Percentiles rank a stretch among this genome's conserved stretches.
Evolutionary conservation across 2,329 filamentous ascomycete genomes (phyloP).

Genomic region (Colletotrichum salicis): DNA sequence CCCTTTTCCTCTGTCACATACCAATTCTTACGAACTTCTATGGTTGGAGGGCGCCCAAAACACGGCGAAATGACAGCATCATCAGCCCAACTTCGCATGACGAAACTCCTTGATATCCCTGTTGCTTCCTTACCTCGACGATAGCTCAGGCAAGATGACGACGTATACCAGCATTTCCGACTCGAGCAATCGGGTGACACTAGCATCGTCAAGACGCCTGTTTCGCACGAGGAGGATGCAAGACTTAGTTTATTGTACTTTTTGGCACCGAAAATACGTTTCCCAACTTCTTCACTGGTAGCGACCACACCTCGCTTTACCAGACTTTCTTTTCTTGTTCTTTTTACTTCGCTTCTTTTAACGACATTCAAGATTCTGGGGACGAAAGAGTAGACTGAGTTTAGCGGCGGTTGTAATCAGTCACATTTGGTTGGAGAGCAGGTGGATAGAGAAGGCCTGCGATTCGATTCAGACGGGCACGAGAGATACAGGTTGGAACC

Average conservation of each 20-base stretch:
- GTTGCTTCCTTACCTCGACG: background rate
- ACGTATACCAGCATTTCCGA: background rate
- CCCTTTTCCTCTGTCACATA: slow-evolving; percentile 39
- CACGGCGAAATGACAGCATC: slow-evolving; percentile 22
- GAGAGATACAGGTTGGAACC: background rate
- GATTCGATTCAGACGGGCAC: background rate
- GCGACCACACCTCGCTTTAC: slow-evolving; percentile 16
- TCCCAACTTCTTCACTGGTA: background rate
- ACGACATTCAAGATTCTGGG: slow-evolving; percentile 18
- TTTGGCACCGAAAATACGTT: slow-evolving; percentile 37
- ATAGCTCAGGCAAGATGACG: background rate
- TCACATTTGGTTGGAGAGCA: slow-evolving; percentile 13
- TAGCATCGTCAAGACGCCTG: background rate
- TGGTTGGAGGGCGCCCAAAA: slow-evolving; percentile 26
- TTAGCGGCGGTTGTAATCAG: slow-evolving; percentile 24
- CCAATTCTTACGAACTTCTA: slow-evolving; percentile 36
- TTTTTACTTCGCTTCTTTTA: slow-evolving; percentile 26
- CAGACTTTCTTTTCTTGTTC: slow-evolving; percentile 40
- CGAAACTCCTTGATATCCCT: slow-evolving; percentile 32
- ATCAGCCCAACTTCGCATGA: slow-evolving; percentile 12
- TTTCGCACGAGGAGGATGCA: slow-evolving; percentile 4
- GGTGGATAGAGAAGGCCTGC: background rate
- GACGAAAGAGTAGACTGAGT: slow-evolving; percentile 18
- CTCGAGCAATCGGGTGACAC: background rate
- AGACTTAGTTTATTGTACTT: slow-evolving; percentile 24